Conservation (phyloP, 2,329 filamentous ascomycete genomes). For the Curvularia lunata region DNA sequence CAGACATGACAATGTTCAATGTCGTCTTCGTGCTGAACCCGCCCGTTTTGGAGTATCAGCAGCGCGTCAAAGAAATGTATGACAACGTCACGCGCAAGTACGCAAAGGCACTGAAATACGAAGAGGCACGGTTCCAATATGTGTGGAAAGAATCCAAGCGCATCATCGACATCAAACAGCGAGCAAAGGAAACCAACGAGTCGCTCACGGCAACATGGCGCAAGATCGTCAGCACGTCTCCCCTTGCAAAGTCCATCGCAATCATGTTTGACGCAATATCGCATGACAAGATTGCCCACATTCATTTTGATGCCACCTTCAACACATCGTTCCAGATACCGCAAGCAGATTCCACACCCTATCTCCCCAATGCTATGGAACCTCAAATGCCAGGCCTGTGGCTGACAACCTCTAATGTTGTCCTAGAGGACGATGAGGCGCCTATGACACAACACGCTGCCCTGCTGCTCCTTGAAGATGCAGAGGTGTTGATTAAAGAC, state of each 20-base stretch:
- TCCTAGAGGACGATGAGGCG: constrained; percentile 71
- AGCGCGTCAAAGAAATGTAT: constrained; percentile 78
- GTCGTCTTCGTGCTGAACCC: constrained; percentile 90
- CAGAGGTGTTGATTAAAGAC: constrained; percentile 76
- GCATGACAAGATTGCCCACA: constrained; percentile 82
- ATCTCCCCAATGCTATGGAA: constrained; percentile 72
- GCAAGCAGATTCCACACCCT: constrained; percentile 69
- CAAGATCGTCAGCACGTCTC: constrained; percentile 73
- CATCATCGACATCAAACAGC: constrained; percentile 81
- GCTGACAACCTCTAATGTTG: constrained; percentile 84
- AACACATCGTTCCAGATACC: constrained; percentile 70
- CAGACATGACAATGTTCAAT: constrained; percentile 96
- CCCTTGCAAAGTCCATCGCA: constrained; percentile 80
- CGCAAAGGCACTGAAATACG: constrained; percentile 89
- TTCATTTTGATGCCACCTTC: constrained; percentile 71
- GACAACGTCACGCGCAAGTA: constrained; percentile 89
- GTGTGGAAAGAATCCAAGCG: constrained; percentile 89
- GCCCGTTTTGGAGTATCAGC: constrained; percentile 75
- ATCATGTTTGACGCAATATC: constrained; percentile 83
- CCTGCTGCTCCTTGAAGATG: constrained; percentile 82
- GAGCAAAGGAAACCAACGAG: constrained; percentile 72
- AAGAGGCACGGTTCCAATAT: constrained; percentile 87
- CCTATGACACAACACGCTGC: constrained; percentile 85
- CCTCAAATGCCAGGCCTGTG: constrained; percentile 76
- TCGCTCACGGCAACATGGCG: constrained; percentile 72